Percentiles rank a stretch among this genome's conserved stretches.
Conservation (phyloP, 2,329 filamentous ascomycete genomes). For the Paraconiothyrium sp. region DNA sequence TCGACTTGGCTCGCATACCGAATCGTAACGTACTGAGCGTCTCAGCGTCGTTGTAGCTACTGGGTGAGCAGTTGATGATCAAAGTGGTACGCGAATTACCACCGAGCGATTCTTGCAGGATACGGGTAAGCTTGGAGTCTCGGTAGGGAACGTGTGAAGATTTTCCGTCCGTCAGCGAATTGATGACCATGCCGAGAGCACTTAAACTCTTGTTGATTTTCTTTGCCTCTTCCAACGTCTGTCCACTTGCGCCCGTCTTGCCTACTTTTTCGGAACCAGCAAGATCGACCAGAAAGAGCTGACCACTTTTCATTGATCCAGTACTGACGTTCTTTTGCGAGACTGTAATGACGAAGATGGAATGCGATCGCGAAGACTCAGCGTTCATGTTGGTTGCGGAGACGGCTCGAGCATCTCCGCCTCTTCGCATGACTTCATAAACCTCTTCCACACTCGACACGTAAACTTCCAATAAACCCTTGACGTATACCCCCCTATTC, state of each 20-base stretch:
- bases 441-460: conserved; percentile 96
- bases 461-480: conserved; percentile 92
- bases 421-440: conserved; percentile 94
- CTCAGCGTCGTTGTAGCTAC: conserved; percentile 96
- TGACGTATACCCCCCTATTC: conserved; percentile 94
- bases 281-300: conserved; percentile 96
- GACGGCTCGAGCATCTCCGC: conserved; percentile 88
- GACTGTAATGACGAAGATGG: conserved; percentile 96
- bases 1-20: conserved; percentile 95
- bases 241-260: conserved; percentile 96
- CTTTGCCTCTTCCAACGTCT: conserved; percentile 97
- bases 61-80: conserved; percentile 99
- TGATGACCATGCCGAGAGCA: conserved; percentile 98
- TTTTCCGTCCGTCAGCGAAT: conserved; percentile 95
- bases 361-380: conserved; percentile 97
- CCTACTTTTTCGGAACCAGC: conserved; percentile 98
- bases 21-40: conserved; percentile 92
- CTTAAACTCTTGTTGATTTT: conserved; percentile 99
- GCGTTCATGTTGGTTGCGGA: conserved; percentile 99
- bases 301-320: conserved; percentile 93
- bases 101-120: conserved; percentile 94
- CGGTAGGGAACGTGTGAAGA: conserved; percentile 95
- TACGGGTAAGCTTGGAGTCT: conserved; percentile 97
- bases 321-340: conserved; percentile 98
- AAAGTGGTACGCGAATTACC: conserved; percentile 98